These are phyloP conservation scores for Coemansia sp. DNA, from an alignment of 371 early-diverging fungal genomes.

Conservation along the genomic window DNA sequence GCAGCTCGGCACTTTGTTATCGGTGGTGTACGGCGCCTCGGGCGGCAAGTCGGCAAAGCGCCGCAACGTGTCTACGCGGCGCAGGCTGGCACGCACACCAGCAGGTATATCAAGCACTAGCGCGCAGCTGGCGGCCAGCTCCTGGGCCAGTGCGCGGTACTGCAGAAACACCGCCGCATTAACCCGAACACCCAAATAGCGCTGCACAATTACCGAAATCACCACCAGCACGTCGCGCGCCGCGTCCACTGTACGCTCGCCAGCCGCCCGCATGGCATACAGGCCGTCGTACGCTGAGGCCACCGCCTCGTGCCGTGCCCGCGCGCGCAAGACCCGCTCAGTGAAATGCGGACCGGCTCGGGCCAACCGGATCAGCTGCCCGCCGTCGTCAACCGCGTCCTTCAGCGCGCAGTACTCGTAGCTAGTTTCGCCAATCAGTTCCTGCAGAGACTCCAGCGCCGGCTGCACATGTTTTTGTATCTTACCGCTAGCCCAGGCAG, in stretches of 20 bases:
- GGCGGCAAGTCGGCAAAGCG: conserved; percentile 58
- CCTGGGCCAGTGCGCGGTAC: neutral
- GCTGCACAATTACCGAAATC: conserved; percentile 14
- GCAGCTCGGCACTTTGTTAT: neutral
- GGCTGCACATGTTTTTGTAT: neutral
- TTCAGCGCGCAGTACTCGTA: neutral
- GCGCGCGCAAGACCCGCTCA: conserved; percentile 34
- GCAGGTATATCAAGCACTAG: conserved; percentile 34
- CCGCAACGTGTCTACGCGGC: conserved; percentile 53
- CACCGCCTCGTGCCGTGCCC: conserved; percentile 56
- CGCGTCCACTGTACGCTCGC: conserved; percentile 45
- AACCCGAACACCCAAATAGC: neutral
- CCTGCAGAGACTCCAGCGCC: neutral
- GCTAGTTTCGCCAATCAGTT: neutral
- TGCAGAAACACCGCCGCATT: conserved; percentile 19
- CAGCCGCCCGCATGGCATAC: conserved; percentile 51
- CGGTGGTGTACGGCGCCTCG: conserved; percentile 22
- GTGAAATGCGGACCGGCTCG: conserved; percentile 19
- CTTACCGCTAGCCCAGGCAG: conserved; percentile 3
- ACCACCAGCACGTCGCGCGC: conserved; percentile 24
- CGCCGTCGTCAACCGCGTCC: conserved; percentile 9
- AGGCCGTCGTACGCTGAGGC: conserved; percentile 54
- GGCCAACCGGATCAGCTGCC: conserved; percentile 14
- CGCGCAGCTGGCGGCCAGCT: conserved; percentile 32
- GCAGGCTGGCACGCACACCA: neutral